Conservation (phyloP, 164 flowering plant genomes). For the Macadamia tetraphylla region DNA sequence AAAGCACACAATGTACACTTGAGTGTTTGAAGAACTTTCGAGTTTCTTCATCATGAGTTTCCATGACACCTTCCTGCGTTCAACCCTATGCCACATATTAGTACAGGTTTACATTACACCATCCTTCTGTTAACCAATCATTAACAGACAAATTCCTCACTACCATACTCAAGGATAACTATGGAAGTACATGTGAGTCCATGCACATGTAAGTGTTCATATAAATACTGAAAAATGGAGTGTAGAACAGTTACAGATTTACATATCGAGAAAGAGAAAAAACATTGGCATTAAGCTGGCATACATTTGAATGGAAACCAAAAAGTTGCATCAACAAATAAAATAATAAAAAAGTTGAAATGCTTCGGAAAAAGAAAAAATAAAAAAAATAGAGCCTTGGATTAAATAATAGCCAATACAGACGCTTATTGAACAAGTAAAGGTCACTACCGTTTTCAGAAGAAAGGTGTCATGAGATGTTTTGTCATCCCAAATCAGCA, state of each 20-base stretch:
- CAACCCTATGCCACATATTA: slow-evolving; percentile 8
- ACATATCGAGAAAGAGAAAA: background rate
- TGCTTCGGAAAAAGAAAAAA: no score
- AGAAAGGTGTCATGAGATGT: slow-evolving; percentile 60
- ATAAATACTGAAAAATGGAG: no score
- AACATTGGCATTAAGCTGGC: background rate
- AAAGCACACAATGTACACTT: slow-evolving; percentile 51
- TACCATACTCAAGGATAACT: background rate
- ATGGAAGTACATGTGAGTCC: no score
- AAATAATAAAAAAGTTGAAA: no score
- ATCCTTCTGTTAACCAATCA: background rate
- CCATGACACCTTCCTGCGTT: slow-evolving; percentile 74
- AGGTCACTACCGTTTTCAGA: slow-evolving; percentile 44
- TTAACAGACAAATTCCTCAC: background rate
- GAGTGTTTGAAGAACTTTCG: slow-evolving; percentile 59
- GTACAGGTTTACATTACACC: slow-evolving; percentile 62
- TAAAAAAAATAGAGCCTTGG: background rate
- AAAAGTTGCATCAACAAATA: no score
- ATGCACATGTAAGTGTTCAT: background rate
- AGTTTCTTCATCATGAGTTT: slow-evolving; percentile 75
- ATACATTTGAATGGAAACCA: background rate
- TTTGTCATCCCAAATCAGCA: slow-evolving; percentile 73
- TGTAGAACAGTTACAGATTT: no score
- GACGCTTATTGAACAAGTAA: background rate
- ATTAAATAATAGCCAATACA: background rate